Conservation (phyloP, 139 green algal genomes). For the Deuterostichococcus epilithicus region DNA sequence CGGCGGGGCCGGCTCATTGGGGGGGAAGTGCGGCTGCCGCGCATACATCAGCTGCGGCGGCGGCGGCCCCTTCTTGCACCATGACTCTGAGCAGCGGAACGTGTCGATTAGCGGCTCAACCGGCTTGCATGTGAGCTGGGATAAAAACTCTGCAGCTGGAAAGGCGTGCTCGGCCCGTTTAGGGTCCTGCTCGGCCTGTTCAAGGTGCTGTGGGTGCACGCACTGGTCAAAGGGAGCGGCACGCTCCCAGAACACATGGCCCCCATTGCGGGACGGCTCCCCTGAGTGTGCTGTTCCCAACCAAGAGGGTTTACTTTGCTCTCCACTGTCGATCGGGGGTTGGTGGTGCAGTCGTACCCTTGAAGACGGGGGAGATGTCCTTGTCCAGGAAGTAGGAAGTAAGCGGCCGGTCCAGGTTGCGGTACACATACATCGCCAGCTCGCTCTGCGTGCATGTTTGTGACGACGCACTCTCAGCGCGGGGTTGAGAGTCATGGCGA, state of each 20-base stretch:
- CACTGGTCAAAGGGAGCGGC: too few species aligned
- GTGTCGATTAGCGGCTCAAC: too few species aligned
- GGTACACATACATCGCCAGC: slow-evolving; percentile 46
- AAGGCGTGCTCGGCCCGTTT: not conserved
- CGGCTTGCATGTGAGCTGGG: too few species aligned
- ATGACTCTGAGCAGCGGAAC: slow-evolving; percentile 61
- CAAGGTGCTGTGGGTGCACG: too few species aligned
- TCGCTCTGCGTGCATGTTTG: slow-evolving; percentile 63
- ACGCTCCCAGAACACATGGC: too few species aligned
- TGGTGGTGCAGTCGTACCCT: slow-evolving; percentile 43
- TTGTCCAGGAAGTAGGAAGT: slow-evolving; percentile 62
- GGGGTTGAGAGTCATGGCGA: too few species aligned
- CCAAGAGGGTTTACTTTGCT: too few species aligned
- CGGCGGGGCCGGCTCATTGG: slow-evolving; percentile 10
- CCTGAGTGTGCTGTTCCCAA: too few species aligned
- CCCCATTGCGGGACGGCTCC: too few species aligned
- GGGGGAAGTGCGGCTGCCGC: slow-evolving; percentile 41
- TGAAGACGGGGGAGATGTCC: slow-evolving; percentile 76
- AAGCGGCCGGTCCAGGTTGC: slow-evolving; percentile 52
- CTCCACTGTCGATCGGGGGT: too few species aligned
- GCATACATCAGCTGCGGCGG: slow-evolving; percentile 46
- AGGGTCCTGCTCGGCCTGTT: too few species aligned
- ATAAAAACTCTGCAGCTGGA: slow-evolving; percentile 44
- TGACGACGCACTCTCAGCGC: too few species aligned
- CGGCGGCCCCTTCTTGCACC: slow-evolving; percentile 83